Percentiles rank a stretch among this genome's conserved stretches.
Conservation (phyloP, 371 early-diverging fungal genomes). For the Lichtheimia ramosa region DNA sequence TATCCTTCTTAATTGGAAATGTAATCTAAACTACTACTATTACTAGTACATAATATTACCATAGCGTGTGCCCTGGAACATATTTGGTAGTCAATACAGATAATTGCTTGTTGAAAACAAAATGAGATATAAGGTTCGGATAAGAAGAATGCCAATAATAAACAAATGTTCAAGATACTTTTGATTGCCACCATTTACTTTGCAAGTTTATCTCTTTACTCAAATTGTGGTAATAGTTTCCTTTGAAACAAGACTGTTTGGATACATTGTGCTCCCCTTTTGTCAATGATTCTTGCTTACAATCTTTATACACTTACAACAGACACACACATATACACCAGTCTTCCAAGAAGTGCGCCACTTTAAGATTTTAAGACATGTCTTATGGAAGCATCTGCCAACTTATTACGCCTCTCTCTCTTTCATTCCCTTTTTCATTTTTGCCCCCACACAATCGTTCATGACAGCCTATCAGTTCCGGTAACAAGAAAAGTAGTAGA, state of each 20-base stretch:
- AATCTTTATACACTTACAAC: neutral
- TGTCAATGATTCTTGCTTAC: neutral
- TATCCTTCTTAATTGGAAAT: too few relatives aligned
- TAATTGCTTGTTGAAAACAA: too few relatives aligned
- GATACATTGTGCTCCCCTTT: neutral
- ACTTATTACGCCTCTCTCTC: neutral
- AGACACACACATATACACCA: neutral
- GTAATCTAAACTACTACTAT: too few relatives aligned
- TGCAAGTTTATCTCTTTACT: too few relatives aligned
- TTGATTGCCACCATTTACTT: neutral
- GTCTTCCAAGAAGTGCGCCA: neutral
- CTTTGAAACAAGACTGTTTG: constrained; percentile 10
- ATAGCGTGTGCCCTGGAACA: too few relatives aligned
- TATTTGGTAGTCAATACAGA: too few relatives aligned
- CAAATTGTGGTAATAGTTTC: constrained; percentile 5
- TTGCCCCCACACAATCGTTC: neutral
- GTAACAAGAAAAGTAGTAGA: constrained; percentile 6
- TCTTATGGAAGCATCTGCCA: neutral
- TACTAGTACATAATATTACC: too few relatives aligned
- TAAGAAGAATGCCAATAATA: too few relatives aligned
- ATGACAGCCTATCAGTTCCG: constrained; percentile 18
- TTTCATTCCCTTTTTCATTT: neutral
- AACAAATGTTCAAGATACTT: neutral
- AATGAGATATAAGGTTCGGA: too few relatives aligned
- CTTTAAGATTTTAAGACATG: constrained; percentile 4